Evolutionary conservation across 257 asterid species (phyloP), one percentile per base, ranked within the genome.

Genomic region (Eustoma russellianum): DNA sequence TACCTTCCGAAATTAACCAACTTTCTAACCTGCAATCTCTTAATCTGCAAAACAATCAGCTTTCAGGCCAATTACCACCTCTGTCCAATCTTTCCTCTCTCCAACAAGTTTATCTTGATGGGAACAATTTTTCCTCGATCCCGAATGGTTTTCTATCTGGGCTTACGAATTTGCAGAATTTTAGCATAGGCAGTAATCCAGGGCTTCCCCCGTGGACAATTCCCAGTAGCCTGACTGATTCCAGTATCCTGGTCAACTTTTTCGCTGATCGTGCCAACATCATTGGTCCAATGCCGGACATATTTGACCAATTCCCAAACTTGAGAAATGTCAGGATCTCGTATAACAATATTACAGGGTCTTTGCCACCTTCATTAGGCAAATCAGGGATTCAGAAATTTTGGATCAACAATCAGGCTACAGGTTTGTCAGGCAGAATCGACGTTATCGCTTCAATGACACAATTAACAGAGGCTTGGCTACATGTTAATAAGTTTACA

Each of bases 331-430:
- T 92, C 30, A 64, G 74, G 55, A 78, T 92, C 17, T 72, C 98
- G 0, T 81, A 82, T 66, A 92, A 92, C 52, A 79, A 81, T 64
- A 56, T 88, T 49, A 66, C 83, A 5, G 97, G 97, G 8, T 38
- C 65, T 5, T 48, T 92, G 59, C 95, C 95, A n/a, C n/a, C n/a
- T n/a, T n/a, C n/a, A 1, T 71, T 92, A 0, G 72, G 80, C 7
- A 60, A 61, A 1, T 88, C 95, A 0, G 67, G 71, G 60, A 76
- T 88, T n/a, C 78, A 79, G 55, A 68, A 44, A 30, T 52, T 92
- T 30, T 55, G 68, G 72, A 79, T 92, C 30, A 92, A 92, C 64
- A 88, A 83, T 61, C 97, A 88, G 70, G 5, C n/a, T 28, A 41
- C 1, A 33, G 94, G 94, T 6, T 57, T 87, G 18, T 61, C 79